These are phyloP conservation scores for Zasmidium angulare DNA, from an alignment of 2,329 filamentous ascomycete species.

Conservation along the genomic window DNA sequence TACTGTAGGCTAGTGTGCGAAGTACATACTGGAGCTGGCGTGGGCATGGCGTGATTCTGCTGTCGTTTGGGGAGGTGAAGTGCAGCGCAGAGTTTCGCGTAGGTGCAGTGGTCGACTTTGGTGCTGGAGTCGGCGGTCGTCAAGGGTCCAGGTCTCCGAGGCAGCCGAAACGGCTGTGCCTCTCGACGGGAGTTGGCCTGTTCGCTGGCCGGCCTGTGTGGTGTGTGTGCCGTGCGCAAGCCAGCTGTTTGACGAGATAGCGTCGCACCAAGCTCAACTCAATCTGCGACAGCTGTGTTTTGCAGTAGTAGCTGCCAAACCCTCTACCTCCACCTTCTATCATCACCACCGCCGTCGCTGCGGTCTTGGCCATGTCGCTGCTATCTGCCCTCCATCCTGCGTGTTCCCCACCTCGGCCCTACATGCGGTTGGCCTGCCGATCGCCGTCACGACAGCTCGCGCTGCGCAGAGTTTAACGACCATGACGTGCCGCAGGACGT, in stretches of 20 bases:
- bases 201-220: no score
- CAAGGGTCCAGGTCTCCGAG: no score
- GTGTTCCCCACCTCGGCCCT: slow-evolving; percentile 1
- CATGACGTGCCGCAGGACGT: neutral
- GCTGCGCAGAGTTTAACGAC: neutral
- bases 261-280: slow-evolving; percentile 4
- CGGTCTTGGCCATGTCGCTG: no score
- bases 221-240: neutral
- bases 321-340: no score
- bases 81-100: slow-evolving; percentile 2
- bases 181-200: neutral
- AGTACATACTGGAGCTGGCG: no score
- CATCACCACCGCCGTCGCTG: neutral
- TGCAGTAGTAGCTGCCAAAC: neutral
- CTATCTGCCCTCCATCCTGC: slow-evolving; percentile 2
- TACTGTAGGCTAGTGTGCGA: no score
- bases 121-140: no score
- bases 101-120: neutral
- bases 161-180: neutral
- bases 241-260: slow-evolving; percentile 4
- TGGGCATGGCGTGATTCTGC: neutral
- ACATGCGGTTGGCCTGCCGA: neutral
- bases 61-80: neutral
- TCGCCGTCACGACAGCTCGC: neutral
- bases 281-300: slow-evolving; percentile 5